Evolutionary conservation across 1,284 basidiomycete genomes (phyloP).

Genomic region (Austropuccinia psidii): DNA sequence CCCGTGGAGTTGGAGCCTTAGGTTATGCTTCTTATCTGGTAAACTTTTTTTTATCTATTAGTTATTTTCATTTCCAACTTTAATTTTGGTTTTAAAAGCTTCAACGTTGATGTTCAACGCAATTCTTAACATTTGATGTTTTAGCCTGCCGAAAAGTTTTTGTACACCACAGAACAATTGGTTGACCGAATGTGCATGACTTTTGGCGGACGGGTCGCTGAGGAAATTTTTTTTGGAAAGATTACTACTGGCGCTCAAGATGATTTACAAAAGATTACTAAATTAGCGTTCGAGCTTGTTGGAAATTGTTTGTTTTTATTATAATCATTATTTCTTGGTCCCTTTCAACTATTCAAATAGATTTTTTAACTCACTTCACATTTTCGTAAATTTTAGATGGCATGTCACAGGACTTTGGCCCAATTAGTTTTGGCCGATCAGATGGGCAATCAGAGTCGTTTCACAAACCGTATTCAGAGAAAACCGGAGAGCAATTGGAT

Average conservation of each 20-base stretch:
- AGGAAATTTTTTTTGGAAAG: conserved; percentile 94
- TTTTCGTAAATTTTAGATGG: conserved; percentile 67
- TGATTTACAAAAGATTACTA: conserved; percentile 76
- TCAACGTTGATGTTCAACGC: no score
- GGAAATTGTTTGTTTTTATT: conserved; percentile 44
- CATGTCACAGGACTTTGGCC: conserved; percentile 90
- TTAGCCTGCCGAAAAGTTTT: conserved; percentile 88
- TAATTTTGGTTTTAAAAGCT: no score
- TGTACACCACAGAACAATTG: conserved; percentile 91
- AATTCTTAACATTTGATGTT: no score
- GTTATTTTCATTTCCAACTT: no score
- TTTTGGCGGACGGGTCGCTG: conserved; percentile 92
- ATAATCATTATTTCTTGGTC: background rate
- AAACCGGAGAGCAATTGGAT: conserved; percentile 89
- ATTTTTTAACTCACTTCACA: background rate
- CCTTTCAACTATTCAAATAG: background rate
- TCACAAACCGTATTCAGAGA: conserved; percentile 97
- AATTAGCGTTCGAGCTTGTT: conserved; percentile 87
- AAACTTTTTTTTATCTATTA: no score
- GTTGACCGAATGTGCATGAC: conserved; percentile 97
- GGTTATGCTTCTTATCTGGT: conserved; percentile 78
- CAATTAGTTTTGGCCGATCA: conserved; percentile 84
- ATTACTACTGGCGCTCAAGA: conserved; percentile 92
- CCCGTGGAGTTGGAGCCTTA: conserved; percentile 86
- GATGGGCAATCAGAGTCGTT: conserved; percentile 76